Evolutionary conservation across 2,329 filamentous ascomycete species (phyloP).

Genomic region (Colletotrichum sublineola): DNA sequence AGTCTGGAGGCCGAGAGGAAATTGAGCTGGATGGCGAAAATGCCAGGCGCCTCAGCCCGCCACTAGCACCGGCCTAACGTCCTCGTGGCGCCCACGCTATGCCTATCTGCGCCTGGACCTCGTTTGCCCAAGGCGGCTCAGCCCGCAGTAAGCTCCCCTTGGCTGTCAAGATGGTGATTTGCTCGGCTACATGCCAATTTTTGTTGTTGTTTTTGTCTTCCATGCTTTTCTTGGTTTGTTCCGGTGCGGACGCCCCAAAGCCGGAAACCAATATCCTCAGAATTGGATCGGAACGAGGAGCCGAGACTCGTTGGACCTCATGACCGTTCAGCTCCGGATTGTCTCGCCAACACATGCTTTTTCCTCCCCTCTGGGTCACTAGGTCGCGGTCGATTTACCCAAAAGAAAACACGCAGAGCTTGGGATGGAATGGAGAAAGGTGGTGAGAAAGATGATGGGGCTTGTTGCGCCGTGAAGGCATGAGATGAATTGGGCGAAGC

Average conservation of each 20-base stretch:
- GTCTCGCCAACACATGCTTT: not conserved
- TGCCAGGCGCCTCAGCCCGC: not conserved
- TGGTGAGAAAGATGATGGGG: not conserved
- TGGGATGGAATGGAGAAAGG: not conserved
- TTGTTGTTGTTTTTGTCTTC: not conserved
- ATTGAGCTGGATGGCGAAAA: not conserved
- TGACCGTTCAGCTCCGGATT: not conserved
- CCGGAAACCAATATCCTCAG: not conserved
- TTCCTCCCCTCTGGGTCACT: too few relatives aligned
- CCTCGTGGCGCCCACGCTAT: conserved; percentile 3
- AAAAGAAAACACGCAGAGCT: not conserved
- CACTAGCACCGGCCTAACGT: not conserved
- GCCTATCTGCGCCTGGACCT: not conserved
- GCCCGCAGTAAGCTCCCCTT: not conserved
- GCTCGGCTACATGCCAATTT: not conserved
- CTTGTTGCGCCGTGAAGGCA: not conserved
- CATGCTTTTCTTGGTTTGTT: not conserved
- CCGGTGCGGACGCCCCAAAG: not conserved
- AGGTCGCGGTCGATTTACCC: not conserved
- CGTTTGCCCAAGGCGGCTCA: not conserved
- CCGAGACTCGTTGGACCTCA: not conserved
- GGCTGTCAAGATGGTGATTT: too few relatives aligned
- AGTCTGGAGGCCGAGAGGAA: not conserved
- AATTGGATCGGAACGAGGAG: too few relatives aligned
- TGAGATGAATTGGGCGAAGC: not conserved